These are phyloP conservation scores for Russula dissimulans DNA, from an alignment of 768 basidiomycete genomes.

Conservation along the genomic window DNA sequence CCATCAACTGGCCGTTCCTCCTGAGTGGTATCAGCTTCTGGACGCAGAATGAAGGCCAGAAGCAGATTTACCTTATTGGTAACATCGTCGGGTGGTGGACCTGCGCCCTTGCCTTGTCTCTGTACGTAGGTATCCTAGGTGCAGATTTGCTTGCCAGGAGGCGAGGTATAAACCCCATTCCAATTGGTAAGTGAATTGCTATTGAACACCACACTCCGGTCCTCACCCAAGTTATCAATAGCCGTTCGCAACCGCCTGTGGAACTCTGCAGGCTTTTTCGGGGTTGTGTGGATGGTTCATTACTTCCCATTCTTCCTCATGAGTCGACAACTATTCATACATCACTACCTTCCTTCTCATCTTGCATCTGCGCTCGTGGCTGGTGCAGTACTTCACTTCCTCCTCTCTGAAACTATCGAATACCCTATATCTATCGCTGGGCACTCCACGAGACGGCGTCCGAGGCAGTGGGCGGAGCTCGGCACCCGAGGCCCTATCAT, in stretches of 20 bases:
- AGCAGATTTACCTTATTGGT: conserved; percentile 95
- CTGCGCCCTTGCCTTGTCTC: conserved; percentile 74
- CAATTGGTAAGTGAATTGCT: conserved; percentile 57
- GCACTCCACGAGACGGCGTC: conserved; percentile 41
- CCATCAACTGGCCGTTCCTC: conserved; percentile 98
- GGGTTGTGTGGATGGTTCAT: conserved; percentile 89
- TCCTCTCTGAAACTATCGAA: conserved; percentile 84
- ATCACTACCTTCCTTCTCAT: conserved; percentile 97
- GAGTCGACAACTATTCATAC: conserved; percentile 93
- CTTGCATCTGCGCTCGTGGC: conserved; percentile 87
- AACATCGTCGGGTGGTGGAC: conserved; percentile 95
- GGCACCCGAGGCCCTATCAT: conserved; percentile 68
- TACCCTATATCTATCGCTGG: conserved; percentile 80
- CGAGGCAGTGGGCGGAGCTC: conserved; percentile 54
- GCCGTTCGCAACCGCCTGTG: conserved; percentile 89
- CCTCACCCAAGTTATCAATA: conserved; percentile 27
- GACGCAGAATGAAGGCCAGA: conserved; percentile 76
- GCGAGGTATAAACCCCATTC: conserved; percentile 75
- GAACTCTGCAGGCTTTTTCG: conserved; percentile 95
- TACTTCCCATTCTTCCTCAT: conserved; percentile 98
- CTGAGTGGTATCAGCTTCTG: conserved; percentile 97
- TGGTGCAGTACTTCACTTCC: conserved; percentile 84
- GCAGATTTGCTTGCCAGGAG: conserved; percentile 87
- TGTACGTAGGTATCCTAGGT: conserved; percentile 82
- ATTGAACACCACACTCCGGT: background rate